These are phyloP conservation scores for Plasmodium fragile DNA, from an alignment of 169 alveolate genomes.

Conservation along the genomic window DNA sequence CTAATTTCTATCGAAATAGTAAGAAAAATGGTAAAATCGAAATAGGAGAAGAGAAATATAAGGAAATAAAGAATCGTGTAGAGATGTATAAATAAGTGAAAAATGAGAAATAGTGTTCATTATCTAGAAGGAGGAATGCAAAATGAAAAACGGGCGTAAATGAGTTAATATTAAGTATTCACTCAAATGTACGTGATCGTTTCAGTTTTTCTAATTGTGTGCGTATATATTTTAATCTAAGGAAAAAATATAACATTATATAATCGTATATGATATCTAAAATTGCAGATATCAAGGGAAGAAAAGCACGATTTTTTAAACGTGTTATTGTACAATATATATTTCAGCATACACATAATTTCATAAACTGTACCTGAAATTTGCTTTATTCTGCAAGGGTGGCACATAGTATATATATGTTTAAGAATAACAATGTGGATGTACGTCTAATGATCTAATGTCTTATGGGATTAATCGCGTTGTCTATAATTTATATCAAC, in stretches of 20 bases:
- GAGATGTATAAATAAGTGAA: background rate
- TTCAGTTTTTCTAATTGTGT: background rate
- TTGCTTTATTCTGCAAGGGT: background rate
- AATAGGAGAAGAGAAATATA: no score
- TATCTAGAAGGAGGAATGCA: background rate
- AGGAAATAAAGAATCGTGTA: background rate
- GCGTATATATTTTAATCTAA: background rate
- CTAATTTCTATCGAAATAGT: background rate
- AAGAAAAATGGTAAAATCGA: background rate
- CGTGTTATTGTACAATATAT: no score
- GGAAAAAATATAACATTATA: background rate
- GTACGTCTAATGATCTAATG: background rate
- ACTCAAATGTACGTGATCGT: background rate
- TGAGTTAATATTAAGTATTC: background rate
- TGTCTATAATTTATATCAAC: background rate
- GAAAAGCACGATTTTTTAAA: background rate
- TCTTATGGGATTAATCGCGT: no score
- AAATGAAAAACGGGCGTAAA: background rate
- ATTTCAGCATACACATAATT: background rate
- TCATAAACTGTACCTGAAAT: background rate
- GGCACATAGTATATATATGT: background rate
- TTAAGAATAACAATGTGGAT: background rate
- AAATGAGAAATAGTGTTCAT: background rate
- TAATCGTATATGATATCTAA: background rate
- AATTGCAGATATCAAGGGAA: background rate